Base-by-base conservation (phyloP, 164 flowering plant genomes). In the Kingdonia uniflora region DNA sequence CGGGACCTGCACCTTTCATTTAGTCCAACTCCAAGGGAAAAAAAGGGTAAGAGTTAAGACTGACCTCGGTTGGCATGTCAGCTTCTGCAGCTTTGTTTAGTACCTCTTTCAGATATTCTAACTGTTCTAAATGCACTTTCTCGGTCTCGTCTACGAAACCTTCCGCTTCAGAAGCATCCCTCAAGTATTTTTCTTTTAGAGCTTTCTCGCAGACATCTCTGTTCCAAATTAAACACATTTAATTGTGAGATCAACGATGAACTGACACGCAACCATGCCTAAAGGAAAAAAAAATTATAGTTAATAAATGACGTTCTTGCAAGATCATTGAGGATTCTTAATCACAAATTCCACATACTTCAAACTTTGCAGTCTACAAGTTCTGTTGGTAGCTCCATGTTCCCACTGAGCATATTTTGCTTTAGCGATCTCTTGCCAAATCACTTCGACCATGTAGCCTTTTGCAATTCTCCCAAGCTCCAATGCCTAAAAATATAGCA, bases 391-490 rank as follows among this genome's bases (percentile, higher is more conserved):
- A 55, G 95, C 82, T 53, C 59, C 77, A 45, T 67, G 68, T 58
- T 88, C 92, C 99, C 97, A 92, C 69, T 69, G 68, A 62, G 71
- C 16, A 67, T 86, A 86, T 64, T 79, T 88, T 50, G 97, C 96
- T 67, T 75, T 88, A 6, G 95, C 82, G 65, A 89, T 86, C 70
- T 82, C 99, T 68, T 75, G 80, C 97, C 99, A 92, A 45, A 89
- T 92, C 57, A 81, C 87, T 61, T 92, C 97, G 39, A 88, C 92
- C 76, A 79, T 82, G 65, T 81, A 80, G 42, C 92, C 54, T 33
- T 47, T 47, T 45, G 83, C 91, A 41, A 88, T 89, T 57, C 85
- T 84, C 48, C 89, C 94, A 59, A 85, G 94, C 57, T 85, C 94
- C 73, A 87, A 71, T 17, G 95, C 90, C 96, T 47, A 8, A 29